Conservation (phyloP, 1,139 yeast species). For the Zygosaccharomyces pseudobailii region DNA sequence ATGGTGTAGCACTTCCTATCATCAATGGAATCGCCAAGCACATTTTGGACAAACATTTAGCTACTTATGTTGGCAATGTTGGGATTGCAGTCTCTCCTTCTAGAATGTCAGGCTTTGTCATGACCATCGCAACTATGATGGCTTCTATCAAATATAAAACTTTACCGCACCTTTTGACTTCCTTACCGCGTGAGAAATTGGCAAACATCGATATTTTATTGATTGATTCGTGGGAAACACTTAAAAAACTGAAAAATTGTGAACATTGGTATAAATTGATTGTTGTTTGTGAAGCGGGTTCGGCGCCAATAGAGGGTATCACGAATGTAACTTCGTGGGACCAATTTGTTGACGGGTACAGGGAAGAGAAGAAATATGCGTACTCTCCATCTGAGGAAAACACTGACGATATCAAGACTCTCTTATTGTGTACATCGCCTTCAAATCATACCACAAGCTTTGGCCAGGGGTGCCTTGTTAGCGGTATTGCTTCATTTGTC, state of each 20-base stretch:
- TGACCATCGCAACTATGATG: conserved; percentile 33
- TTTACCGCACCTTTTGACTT: conserved; percentile 30
- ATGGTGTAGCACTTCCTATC: conserved; percentile 10
- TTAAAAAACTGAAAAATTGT: conserved; percentile 23
- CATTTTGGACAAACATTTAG: conserved; percentile 10
- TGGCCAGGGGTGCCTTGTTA: conserved; percentile 58
- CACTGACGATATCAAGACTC: conserved; percentile 32
- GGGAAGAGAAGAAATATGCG: conserved; percentile 22
- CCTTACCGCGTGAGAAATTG: conserved; percentile 31
- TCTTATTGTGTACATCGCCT: conserved; percentile 21
- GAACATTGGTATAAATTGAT: conserved; percentile 33
- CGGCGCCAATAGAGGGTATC: conserved; percentile 1
- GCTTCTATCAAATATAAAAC: conserved; percentile 20
- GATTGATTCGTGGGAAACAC: conserved; percentile 28
- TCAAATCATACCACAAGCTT: conserved; percentile 34
- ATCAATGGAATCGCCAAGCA: conserved; percentile 31
- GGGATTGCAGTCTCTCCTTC: conserved; percentile 32
- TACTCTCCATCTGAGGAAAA: conserved; percentile 37
- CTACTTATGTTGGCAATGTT: conserved; percentile 18
- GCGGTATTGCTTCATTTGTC: conserved; percentile 58
- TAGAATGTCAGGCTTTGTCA: conserved; percentile 30
- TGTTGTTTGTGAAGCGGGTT: conserved; percentile 31
- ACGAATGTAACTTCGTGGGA: conserved; percentile 28
- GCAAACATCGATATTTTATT: conserved; percentile 33
- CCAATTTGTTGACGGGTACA: conserved; percentile 23